Evolutionary conservation across 306 rosid species (phyloP).

Genomic region (Comarum palustre): DNA sequence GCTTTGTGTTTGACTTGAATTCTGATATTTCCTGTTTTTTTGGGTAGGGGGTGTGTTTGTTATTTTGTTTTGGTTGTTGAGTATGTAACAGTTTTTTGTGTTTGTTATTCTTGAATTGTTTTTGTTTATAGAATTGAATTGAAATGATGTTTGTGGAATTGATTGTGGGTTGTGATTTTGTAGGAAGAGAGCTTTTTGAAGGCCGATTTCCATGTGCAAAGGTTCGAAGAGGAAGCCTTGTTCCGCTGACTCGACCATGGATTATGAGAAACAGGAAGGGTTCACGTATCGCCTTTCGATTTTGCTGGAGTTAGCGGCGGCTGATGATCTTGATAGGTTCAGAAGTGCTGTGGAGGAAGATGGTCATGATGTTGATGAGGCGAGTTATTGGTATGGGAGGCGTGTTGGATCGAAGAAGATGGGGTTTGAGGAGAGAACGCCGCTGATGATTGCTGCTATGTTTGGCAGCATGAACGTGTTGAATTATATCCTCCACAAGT

Average conservation of each 20-base stretch:
- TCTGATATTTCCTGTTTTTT: background rate
- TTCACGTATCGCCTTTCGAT: slow-evolving; percentile 28
- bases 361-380: slow-evolving; percentile 51
- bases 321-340: slow-evolving; percentile 53
- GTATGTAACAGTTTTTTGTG: slow-evolving; percentile 39
- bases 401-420: slow-evolving; percentile 58
- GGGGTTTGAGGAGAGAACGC: slow-evolving; percentile 67
- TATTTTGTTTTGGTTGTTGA: slow-evolving; percentile 26
- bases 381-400: slow-evolving; percentile 75
- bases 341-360: slow-evolving; percentile 57
- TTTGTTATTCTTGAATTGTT: slow-evolving; percentile 13
- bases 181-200: slow-evolving; percentile 15
- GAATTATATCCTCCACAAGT: slow-evolving; percentile 48
- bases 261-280: slow-evolving; percentile 40
- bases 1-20: background rate
- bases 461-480: slow-evolving; percentile 67
- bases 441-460: slow-evolving; percentile 82
- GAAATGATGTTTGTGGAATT: background rate
- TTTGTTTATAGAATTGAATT: background rate
- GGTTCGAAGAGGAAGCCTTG: slow-evolving; percentile 56
- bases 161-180: slow-evolving; percentile 11
- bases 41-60: slow-evolving; percentile 28
- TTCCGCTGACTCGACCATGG: slow-evolving; percentile 47
- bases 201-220: slow-evolving; percentile 55
- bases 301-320: slow-evolving; percentile 63